A percentile compares a stretch with the other conserved stretches of the same genome.
Evolutionary conservation across 2,329 filamentous ascomycete genomes (phyloP).

Genomic region (Fusarium illudens): DNA sequence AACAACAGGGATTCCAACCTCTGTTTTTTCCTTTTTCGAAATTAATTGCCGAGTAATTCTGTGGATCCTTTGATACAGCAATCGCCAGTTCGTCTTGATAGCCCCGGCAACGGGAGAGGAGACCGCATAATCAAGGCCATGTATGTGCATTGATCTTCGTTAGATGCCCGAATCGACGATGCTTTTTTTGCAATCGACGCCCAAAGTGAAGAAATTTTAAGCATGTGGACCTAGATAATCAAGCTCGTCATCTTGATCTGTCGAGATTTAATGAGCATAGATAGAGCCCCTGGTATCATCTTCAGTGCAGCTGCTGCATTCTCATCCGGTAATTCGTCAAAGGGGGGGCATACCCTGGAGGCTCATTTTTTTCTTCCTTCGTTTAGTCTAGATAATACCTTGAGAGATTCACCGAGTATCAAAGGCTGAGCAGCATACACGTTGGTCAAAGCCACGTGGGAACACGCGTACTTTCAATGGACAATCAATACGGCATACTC

Average conservation of each 20-base stretch:
- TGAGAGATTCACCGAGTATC: neutral
- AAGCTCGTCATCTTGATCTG: neutral
- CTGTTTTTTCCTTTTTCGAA: slow-evolving; percentile 3
- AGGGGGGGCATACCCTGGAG: neutral
- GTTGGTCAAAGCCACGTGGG: neutral
- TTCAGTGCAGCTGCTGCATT: neutral
- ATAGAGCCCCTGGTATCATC: neutral
- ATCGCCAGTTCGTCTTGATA: neutral
- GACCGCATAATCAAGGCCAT: neutral
- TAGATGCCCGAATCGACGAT: neutral
- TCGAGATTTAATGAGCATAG: slow-evolving; percentile 3
- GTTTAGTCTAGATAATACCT: neutral
- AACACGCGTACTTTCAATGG: neutral
- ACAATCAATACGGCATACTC: neutral
- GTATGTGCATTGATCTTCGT: neutral
- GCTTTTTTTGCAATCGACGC: neutral
- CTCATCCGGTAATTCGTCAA: neutral
- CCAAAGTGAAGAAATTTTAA: neutral
- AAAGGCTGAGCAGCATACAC: neutral
- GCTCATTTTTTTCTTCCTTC: neutral
- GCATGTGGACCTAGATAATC: neutral
- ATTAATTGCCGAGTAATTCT: slow-evolving; percentile 26
- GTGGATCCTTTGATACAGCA: slow-evolving; percentile 10
- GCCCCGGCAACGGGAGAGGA: neutral
- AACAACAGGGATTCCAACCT: slow-evolving; percentile 17